Conservation (phyloP, 805 yeast genomes). For the Candida easanensis region DNA sequence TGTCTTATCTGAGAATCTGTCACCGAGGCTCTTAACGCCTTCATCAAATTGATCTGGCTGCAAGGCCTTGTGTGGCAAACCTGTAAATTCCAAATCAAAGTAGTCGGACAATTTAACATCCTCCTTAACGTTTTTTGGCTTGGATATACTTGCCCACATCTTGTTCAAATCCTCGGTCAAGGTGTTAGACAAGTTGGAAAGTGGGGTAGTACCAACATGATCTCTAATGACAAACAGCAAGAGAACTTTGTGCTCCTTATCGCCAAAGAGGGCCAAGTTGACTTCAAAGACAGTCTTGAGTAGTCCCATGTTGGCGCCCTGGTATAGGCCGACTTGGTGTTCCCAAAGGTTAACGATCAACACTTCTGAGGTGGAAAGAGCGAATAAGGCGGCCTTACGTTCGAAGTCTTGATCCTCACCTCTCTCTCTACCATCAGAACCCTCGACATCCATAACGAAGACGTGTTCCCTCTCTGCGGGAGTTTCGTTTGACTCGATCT, state of each 20-base stretch:
- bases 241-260: slow-evolving; percentile 57
- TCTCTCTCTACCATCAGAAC: slow-evolving; percentile 96
- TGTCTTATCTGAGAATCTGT: slow-evolving; percentile 43
- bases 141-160: slow-evolving; percentile 76
- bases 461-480: slow-evolving; percentile 36
- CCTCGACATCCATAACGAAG: slow-evolving; percentile 95
- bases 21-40: slow-evolving; percentile 64
- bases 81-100: slow-evolving; percentile 79
- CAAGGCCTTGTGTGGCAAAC: slow-evolving; percentile 81
- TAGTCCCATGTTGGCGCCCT: slow-evolving; percentile 96
- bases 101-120: slow-evolving; percentile 63
- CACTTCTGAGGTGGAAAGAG: slow-evolving; percentile 86
- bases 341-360: slow-evolving; percentile 95
- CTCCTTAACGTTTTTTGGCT: slow-evolving; percentile 59
- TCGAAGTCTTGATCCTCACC: slow-evolving; percentile 99
- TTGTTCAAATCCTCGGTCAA: slow-evolving; percentile 66
- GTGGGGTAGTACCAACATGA: slow-evolving; percentile 83
- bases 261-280: slow-evolving; percentile 79
- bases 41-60: slow-evolving; percentile 67
- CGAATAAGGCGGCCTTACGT: slow-evolving; percentile 93
- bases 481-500: slow-evolving; percentile 27
- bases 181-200: slow-evolving; percentile 65
- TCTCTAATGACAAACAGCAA: slow-evolving; percentile 89
- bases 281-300: slow-evolving; percentile 96
- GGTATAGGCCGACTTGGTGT: slow-evolving; percentile 93